Percentiles rank a stretch among this genome's conserved stretches.
phyloP scores from a whole-genome alignment of 1,139 yeast genomes.

The Suhomyces kunorum region DNA sequence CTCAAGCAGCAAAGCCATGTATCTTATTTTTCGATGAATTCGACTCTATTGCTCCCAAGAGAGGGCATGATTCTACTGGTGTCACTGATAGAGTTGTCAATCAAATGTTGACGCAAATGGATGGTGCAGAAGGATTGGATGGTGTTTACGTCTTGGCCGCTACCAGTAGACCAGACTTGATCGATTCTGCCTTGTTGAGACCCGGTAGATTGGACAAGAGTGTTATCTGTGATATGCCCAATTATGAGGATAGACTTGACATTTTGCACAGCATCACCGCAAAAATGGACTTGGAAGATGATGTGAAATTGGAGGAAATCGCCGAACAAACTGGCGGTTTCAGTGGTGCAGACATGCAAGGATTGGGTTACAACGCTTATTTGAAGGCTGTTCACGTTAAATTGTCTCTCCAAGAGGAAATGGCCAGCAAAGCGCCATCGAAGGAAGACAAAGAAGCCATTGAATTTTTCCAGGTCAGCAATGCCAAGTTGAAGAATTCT shows the following conservation, averaged over 20 bases:
- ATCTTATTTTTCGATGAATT: conserved; percentile 93
- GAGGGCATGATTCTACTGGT: conserved; percentile 98
- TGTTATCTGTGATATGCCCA: conserved; percentile 87
- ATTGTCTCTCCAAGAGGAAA: conserved; percentile 47
- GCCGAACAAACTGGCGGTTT: conserved; percentile 71
- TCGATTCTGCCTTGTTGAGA: conserved; percentile 90
- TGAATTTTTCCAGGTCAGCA: conserved; percentile 39
- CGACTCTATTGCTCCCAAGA: conserved; percentile 95
- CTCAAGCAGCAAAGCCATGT: conserved; percentile 93
- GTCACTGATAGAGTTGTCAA: conserved; percentile 97
- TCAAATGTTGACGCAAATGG: conserved; percentile 97
- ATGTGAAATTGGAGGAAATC: conserved; percentile 55
- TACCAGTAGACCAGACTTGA: conserved; percentile 90
- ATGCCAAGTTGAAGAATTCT: conserved; percentile 32
- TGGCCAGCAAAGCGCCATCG: conserved; percentile 20
- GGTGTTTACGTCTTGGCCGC: conserved; percentile 98
- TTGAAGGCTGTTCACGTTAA: conserved; percentile 84
- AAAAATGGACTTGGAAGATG: conserved; percentile 52
- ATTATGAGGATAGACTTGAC: conserved; percentile 66
- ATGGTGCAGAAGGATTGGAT: conserved; percentile 97
- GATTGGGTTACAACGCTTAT: conserved; percentile 88
- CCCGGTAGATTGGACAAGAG: conserved; percentile 96
- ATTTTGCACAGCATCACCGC: conserved; percentile 65
- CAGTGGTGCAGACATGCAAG: conserved; percentile 96
- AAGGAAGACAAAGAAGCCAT: conserved; percentile 23